Conservation (phyloP, 2,329 filamentous ascomycete genomes). For the Daldinia eschscholtzii region DNA sequence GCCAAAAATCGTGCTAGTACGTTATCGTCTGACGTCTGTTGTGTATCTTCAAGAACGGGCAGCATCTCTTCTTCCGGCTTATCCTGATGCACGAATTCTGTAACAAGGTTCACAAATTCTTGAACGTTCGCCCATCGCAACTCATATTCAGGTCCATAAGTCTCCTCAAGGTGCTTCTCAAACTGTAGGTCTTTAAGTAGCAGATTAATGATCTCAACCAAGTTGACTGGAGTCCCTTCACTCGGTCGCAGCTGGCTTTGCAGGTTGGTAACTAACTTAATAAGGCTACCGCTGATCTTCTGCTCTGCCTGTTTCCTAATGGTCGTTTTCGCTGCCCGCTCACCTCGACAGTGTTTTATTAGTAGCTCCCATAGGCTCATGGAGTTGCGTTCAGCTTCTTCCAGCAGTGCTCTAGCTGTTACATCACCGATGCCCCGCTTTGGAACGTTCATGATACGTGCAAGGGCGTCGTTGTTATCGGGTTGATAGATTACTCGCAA, state of each 20-base stretch:
- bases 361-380: constrained; percentile 83
- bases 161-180: constrained; percentile 77
- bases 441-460: constrained; percentile 87
- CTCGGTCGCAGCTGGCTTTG: constrained; percentile 51
- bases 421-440: constrained; percentile 83
- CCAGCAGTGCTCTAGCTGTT: constrained; percentile 79
- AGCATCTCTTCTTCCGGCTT: constrained; percentile 66
- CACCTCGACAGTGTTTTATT: constrained; percentile 65
- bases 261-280: constrained; percentile 58
- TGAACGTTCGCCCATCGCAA: constrained; percentile 88
- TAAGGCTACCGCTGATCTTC: constrained; percentile 64
- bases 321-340: constrained; percentile 61
- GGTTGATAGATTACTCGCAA: constrained; percentile 86
- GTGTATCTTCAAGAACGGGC: constrained; percentile 77
- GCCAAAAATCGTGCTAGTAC: constrained; percentile 83
- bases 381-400: constrained; percentile 79
- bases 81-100: constrained; percentile 71
- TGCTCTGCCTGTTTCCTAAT: constrained; percentile 66
- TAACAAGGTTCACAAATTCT: constrained; percentile 84
- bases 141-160: constrained; percentile 77
- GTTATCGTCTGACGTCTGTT: constrained; percentile 74
- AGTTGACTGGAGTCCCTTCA: constrained; percentile 51
- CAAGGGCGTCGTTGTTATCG: constrained; percentile 86
- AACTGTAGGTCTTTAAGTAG: constrained; percentile 76
- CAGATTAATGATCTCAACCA: constrained; percentile 65